Conservation (phyloP, 169 alveolate species). For the Cryptosporidium canis region DNA sequence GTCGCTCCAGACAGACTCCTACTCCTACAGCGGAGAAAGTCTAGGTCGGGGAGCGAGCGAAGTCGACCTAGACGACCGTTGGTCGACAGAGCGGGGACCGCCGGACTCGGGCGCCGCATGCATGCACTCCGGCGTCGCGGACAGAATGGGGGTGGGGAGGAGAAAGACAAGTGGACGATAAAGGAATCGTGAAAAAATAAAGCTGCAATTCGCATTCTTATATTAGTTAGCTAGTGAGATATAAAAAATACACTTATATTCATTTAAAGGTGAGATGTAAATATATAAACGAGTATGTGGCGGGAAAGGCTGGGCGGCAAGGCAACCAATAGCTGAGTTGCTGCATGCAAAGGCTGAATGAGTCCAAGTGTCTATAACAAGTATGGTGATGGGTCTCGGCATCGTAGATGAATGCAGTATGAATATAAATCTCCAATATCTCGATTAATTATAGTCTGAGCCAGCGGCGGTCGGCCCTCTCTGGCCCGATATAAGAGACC, state of each 20-base stretch:
- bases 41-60: too few species aligned
- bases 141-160: background rate
- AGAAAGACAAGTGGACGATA: background rate
- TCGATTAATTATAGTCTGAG: background rate
- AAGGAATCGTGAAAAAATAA: background rate
- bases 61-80: too few species aligned
- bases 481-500: too few species aligned
- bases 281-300: constrained; percentile 1
- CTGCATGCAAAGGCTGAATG: background rate
- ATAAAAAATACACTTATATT: background rate
- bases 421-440: background rate
- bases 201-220: background rate
- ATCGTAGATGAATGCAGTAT: background rate
- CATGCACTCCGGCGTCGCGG: background rate
- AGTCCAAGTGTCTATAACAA: too few species aligned
- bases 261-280: background rate
- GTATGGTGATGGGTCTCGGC: too few species aligned
- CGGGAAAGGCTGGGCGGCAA: background rate
- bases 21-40: too few species aligned
- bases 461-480: too few species aligned
- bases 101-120: too few species aligned
- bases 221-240: background rate
- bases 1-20: too few species aligned
- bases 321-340: background rate
- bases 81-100: too few species aligned